Conservation (phyloP, 2,329 filamentous ascomycete genomes). For the Hymenoscyphus scutula region DNA sequence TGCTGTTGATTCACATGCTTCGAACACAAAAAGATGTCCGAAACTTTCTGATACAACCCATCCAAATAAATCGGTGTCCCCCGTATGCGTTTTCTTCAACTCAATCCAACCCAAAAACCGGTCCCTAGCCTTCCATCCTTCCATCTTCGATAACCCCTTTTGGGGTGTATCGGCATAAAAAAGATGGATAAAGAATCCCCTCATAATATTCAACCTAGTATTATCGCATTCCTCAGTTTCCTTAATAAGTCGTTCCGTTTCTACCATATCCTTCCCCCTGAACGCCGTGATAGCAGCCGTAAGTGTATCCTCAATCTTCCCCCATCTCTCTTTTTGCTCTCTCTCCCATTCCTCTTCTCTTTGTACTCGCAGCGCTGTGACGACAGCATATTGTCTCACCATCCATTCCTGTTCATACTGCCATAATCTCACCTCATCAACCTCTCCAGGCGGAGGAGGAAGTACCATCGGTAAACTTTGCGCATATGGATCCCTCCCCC, state of each 20-base stretch:
- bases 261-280: background rate
- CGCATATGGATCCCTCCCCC: background rate
- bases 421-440: background rate
- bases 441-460: background rate
- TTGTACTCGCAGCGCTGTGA: background rate
- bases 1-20: background rate
- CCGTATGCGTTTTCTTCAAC: background rate
- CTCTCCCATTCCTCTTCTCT: background rate
- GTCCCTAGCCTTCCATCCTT: background rate
- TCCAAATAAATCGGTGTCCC: background rate
- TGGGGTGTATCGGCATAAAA: background rate
- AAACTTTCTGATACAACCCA: background rate
- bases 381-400: background rate
- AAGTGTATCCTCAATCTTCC: background rate
- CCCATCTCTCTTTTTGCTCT: background rate
- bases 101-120: background rate
- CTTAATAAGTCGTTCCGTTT: background rate
- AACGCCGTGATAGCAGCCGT: background rate
- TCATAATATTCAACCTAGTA: background rate
- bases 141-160: background rate
- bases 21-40: background rate
- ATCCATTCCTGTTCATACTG: background rate
- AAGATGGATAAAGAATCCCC: background rate
- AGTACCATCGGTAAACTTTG: background rate
- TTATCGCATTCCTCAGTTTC: background rate